phyloP scores from a whole-genome alignment of 441 rosid species.

The Heliophila coronopifolia region DNA sequence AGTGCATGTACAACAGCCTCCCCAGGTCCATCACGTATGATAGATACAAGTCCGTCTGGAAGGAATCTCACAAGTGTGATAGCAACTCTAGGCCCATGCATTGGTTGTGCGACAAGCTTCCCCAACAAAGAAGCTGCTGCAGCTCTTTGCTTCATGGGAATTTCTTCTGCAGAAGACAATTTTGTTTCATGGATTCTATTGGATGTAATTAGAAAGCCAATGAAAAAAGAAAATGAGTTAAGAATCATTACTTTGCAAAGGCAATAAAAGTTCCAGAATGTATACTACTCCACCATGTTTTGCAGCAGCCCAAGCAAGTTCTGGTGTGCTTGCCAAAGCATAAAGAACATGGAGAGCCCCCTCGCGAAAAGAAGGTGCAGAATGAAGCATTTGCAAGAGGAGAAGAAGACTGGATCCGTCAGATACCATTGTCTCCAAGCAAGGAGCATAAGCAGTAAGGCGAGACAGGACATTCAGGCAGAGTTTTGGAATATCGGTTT shows the following conservation, averaged over 20 bases:
- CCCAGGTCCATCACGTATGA: slow-evolving; percentile 97
- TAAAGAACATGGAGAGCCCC: slow-evolving; percentile 97
- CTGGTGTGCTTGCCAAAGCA: slow-evolving; percentile 98
- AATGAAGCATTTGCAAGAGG: slow-evolving; percentile 93
- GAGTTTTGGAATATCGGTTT: slow-evolving; percentile 83
- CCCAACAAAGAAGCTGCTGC: slow-evolving; percentile 95
- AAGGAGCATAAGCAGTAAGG: slow-evolving; percentile 89
- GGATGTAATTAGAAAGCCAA: slow-evolving; percentile 18
- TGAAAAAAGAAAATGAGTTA: slow-evolving; percentile 7
- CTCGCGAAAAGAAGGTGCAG: slow-evolving; percentile 83
- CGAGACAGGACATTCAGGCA: slow-evolving; percentile 87
- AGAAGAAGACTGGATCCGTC: slow-evolving; percentile 98
- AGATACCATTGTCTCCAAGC: slow-evolving; percentile 99
- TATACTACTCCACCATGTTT: slow-evolving; percentile 98
- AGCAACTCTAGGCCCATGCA: slow-evolving; percentile 99
- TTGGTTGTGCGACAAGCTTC: slow-evolving; percentile 94
- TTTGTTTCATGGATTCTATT: slow-evolving; percentile 26
- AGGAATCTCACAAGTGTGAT: slow-evolving; percentile 94
- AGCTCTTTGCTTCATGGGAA: slow-evolving; percentile 94
- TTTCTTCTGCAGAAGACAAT: slow-evolving; percentile 66
- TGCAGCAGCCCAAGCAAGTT: slow-evolving; percentile 99
- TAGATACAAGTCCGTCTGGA: slow-evolving; percentile 93
- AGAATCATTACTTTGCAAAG: slow-evolving; percentile 63
- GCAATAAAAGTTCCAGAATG: slow-evolving; percentile 93
- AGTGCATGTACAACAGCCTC: slow-evolving; percentile 93